phyloP scores from a whole-genome alignment of 2,329 filamentous ascomycete genomes.

The Aspergillus thermomutatus region DNA sequence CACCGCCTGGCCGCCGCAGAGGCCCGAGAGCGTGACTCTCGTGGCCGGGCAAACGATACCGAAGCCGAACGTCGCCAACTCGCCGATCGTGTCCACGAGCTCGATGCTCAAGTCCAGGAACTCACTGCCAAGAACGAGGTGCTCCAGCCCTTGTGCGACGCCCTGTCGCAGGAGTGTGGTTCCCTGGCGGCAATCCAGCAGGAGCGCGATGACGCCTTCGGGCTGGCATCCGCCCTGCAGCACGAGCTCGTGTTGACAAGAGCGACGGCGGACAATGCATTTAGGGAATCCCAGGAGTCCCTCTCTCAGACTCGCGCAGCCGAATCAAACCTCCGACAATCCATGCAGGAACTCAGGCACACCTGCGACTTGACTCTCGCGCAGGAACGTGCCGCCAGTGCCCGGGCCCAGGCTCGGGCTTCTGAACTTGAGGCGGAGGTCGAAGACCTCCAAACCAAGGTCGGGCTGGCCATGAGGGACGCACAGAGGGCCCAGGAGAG shows the following conservation, averaged over 20 bases:
- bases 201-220: conserved; percentile 4
- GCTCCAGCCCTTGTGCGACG: not conserved
- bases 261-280: not conserved
- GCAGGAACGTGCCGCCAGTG: conserved; percentile 1
- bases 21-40: not conserved
- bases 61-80: conserved; percentile 2
- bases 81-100: not conserved
- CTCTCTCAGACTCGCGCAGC: not conserved
- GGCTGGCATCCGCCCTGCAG: not conserved
- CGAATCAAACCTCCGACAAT: conserved; percentile 1
- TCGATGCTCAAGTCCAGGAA: conserved; percentile 1
- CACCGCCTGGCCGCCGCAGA: conserved; percentile 4
- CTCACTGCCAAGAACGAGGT: not conserved
- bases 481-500: conserved; percentile 7
- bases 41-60: not conserved
- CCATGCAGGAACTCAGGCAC: conserved; percentile 4
- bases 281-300: conserved; percentile 4
- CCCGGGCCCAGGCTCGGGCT: not conserved
- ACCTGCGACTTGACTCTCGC: conserved; percentile 7
- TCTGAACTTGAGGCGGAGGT: conserved; percentile 1
- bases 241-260: not conserved
- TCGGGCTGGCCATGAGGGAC: conserved; percentile 10
- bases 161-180: not conserved
- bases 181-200: not conserved
- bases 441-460: not conserved